Percentiles rank a stretch among this genome's conserved stretches.
Conservation (phyloP, 2,329 filamentous ascomycete species). For the Penicillium sp. region DNA sequence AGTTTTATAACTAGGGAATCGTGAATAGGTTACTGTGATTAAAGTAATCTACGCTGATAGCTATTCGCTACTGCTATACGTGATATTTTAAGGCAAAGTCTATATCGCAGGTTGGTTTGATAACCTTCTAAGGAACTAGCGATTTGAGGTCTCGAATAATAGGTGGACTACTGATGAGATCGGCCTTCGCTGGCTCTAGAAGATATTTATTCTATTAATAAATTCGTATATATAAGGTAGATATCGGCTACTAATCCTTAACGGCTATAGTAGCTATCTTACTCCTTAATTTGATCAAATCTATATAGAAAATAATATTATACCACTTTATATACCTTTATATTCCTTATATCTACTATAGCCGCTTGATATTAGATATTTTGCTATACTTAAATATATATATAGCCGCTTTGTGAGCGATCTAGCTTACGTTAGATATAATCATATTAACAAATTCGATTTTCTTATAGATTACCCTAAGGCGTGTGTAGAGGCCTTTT, state of each 20-base stretch:
- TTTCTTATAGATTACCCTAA: constrained; percentile 1
- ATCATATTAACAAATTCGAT: no score
- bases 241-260: constrained; percentile 1
- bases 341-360: constrained; percentile 9
- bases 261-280: constrained; percentile 7
- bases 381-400: no score
- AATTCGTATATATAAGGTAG: not conserved
- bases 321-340: constrained; percentile 4
- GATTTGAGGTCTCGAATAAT: no score
- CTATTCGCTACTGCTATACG: not conserved
- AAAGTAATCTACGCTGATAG: not conserved
- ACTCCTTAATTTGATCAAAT: constrained; percentile 6
- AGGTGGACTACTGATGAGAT: no score
- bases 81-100: constrained; percentile 1
- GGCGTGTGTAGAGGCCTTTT: constrained; percentile 1
- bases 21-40: constrained; percentile 1
- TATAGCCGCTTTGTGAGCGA: constrained; percentile 4
- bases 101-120: not conserved
- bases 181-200: no score
- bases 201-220: constrained; percentile 2
- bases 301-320: constrained; percentile 5
- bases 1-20: constrained; percentile 1
- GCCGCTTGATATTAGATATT: constrained; percentile 12
- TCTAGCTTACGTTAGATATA: not conserved
- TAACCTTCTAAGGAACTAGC: not conserved